A percentile compares a stretch with the other conserved stretches of the same genome.
These are phyloP conservation scores for Leccinellum rugosiceps DNA, from an alignment of 768 basidiomycete species.

Conservation along the genomic window DNA sequence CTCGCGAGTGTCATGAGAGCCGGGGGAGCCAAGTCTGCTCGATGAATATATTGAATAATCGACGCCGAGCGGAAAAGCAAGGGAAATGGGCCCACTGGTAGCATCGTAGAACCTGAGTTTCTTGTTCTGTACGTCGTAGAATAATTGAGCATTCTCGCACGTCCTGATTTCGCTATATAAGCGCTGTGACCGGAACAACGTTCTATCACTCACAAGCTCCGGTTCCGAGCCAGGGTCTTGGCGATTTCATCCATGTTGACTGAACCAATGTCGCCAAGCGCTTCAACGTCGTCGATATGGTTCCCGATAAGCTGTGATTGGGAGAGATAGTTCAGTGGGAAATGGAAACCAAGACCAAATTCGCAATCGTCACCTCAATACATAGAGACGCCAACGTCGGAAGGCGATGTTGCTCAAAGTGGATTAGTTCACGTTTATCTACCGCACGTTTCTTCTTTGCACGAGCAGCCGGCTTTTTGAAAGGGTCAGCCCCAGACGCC, in stretches of 20 bases:
- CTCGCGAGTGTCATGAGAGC: conserved; percentile 68
- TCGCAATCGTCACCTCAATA: conserved; percentile 52
- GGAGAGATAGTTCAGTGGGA: not conserved
- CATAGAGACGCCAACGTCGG: conserved; percentile 76
- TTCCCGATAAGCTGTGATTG: conserved; percentile 66
- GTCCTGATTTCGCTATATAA: conserved; percentile 48
- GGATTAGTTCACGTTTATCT: conserved; percentile 65
- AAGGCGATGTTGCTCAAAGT: conserved; percentile 68
- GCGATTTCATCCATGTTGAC: conserved; percentile 84
- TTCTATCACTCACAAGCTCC: conserved; percentile 62
- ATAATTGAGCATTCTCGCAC: conserved; percentile 73
- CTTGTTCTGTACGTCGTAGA: conserved; percentile 73
- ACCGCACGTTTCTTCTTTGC: conserved; percentile 60
- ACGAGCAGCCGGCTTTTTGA: conserved; percentile 69
- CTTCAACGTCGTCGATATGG: conserved; percentile 87
- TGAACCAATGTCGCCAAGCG: conserved; percentile 81
- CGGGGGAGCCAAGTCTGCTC: conserved; percentile 63
- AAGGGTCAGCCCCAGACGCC: conserved; percentile 73
- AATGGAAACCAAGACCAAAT: not conserved
- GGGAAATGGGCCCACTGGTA: conserved; percentile 60
- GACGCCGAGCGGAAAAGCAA: not conserved
- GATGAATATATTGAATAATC: not conserved
- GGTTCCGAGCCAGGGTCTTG: conserved; percentile 76
- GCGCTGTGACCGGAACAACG: not conserved
- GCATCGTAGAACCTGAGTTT: conserved; percentile 80